Evolutionary conservation across 345 rosid genomes (phyloP).

Genomic region (Hibiscus tridactylites): DNA sequence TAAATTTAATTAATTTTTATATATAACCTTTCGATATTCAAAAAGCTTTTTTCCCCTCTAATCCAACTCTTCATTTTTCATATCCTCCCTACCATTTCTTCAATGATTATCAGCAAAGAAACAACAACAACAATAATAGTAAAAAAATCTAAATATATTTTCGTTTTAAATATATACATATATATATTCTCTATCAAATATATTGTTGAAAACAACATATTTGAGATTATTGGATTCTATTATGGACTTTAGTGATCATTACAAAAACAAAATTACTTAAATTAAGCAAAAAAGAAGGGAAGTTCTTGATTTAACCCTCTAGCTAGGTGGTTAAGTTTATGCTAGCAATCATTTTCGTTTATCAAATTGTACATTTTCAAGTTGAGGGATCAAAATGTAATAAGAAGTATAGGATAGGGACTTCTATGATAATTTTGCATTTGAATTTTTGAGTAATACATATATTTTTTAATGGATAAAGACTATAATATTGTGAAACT

Average conservation of each 20-base stretch:
- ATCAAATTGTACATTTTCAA: not conserved
- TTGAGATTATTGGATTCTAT: not conserved
- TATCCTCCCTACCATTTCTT: not conserved
- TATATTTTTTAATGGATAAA: too few species aligned
- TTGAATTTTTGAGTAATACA: too few species aligned
- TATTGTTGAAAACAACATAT: not conserved
- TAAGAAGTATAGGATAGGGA: too few species aligned
- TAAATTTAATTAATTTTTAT: not conserved
- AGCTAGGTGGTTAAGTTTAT: not conserved
- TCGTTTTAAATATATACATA: not conserved
- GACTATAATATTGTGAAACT: too few species aligned
- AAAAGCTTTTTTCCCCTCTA: not conserved
- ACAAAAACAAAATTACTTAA: not conserved
- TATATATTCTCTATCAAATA: not conserved
- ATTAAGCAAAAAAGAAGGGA: not conserved
- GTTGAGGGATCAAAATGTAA: too few species aligned
- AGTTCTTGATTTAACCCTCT: not conserved
- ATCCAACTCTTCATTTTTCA: not conserved
- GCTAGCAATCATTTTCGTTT: not conserved
- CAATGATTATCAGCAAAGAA: not conserved
- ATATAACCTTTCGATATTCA: not conserved
- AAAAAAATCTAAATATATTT: not conserved
- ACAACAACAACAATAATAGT: not conserved
- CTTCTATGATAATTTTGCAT: too few species aligned
- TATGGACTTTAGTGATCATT: not conserved